A percentile compares a stretch with the other conserved stretches of the same genome.
phyloP scores from a whole-genome alignment of 2,329 filamentous ascomycete species.

The Westerdykella ornata region DNA sequence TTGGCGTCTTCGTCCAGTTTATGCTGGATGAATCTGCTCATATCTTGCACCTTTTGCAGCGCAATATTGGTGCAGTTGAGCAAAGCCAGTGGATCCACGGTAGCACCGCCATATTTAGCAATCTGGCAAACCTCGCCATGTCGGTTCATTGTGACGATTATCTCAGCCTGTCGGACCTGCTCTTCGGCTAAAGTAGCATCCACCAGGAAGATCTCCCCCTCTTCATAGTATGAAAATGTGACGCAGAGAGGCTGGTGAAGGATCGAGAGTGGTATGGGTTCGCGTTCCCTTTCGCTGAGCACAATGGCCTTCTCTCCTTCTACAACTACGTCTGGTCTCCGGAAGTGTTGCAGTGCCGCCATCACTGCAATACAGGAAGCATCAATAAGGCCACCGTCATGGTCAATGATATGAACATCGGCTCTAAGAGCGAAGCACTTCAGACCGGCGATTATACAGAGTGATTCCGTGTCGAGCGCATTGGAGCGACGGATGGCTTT shows the following conservation, averaged over 20 bases:
- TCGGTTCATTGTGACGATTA: constrained; percentile 79
- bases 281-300: constrained; percentile 76
- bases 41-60: constrained; percentile 70
- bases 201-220: constrained; percentile 63
- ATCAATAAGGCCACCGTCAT: constrained; percentile 86
- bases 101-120: constrained; percentile 78
- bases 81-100: constrained; percentile 72
- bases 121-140: constrained; percentile 88
- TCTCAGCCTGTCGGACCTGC: constrained; percentile 64
- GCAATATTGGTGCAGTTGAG: constrained; percentile 71
- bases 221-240: constrained; percentile 78
- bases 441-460: constrained; percentile 83
- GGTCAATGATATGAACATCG: constrained; percentile 84
- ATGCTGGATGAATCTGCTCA: constrained; percentile 66
- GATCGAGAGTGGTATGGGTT: constrained; percentile 83
- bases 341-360: constrained; percentile 83
- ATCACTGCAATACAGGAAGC: constrained; percentile 80
- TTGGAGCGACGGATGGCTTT: constrained; percentile 89
- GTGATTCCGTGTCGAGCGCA: constrained; percentile 88
- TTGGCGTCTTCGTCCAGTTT: constrained; percentile 72
- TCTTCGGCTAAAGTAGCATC: constrained; percentile 71
- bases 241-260: constrained; percentile 88
- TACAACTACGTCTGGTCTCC: constrained; percentile 80
- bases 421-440: constrained; percentile 90
- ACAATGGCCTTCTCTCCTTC: constrained; percentile 79